Base-by-base conservation (phyloP, 202 grass and related monocot species). In the Dendrocalamus latiflorus region DNA sequence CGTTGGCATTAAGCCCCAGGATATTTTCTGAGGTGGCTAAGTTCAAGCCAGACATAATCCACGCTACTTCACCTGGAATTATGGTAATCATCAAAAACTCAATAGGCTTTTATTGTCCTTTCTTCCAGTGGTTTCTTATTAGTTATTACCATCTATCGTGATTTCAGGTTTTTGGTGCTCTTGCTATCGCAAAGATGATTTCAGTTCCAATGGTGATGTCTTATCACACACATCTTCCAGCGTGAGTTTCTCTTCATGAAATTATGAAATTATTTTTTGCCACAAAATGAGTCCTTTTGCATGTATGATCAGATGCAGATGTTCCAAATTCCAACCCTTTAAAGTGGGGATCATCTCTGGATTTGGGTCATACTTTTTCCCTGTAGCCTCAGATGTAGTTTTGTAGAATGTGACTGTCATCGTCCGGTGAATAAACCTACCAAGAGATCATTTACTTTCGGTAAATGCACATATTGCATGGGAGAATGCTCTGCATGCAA, bases 31-130 rank as follows among this genome's bases (percentile, higher is more conserved):
- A 83, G 53, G 95, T 98, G 55, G 79, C 83, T 64, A 95, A 93
- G 74, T 98, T 98, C 77, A 98, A 95, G 78, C 95, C 95, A 13
- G 95, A 98, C 75, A 90, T 98, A 83, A 93, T 98, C 53, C 95
- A 95, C 68, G 95, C 91, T 13, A 93, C 96, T 67, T 98, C 96
- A 81, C 96, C 96, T 68, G 96, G 93, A 86, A 65, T 95, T 76
- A 95, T 98, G 96, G 96, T 98, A 89, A 81, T 80, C 9, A 21
- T 42, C 9, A 41, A 71, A 47, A 38, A 38, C 22, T 30, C 63
- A 77, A 55, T 44, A 37, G 3, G 4, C 14, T 42, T 16, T 13
- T 20, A 30, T 73, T 69, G 3, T 39, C 6, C 42, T 69, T 76
- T 64, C 4, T 34, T 70, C 16, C 36, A 3, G 28, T 15, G 13